Conservation (phyloP, 2,329 filamentous ascomycete genomes). For the Fusarium caatingaense region DNA sequence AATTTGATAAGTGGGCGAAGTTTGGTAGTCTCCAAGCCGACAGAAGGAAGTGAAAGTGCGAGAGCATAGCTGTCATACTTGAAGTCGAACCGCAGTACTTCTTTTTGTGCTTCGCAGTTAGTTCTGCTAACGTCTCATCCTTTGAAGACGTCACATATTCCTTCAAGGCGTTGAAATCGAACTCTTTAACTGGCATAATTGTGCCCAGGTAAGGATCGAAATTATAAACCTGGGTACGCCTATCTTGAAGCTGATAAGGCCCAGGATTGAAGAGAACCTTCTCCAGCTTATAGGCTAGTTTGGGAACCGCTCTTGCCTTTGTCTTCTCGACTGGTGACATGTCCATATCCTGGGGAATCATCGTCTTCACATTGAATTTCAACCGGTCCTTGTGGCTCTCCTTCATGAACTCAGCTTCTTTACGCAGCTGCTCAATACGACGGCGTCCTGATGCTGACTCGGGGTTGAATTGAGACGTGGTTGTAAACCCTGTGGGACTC, state of each 20-base stretch:
- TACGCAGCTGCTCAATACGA: background rate
- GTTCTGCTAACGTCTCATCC: constrained; percentile 75
- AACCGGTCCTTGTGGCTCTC: background rate
- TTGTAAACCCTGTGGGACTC: background rate
- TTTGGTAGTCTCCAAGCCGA: constrained; percentile 85
- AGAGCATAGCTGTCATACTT: constrained; percentile 89
- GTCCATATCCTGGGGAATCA: constrained; percentile 43
- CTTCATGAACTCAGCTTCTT: background rate
- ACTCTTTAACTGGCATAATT: constrained; percentile 93
- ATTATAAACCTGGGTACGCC: constrained; percentile 88
- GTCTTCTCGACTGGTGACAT: constrained; percentile 50
- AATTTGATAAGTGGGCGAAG: constrained; percentile 71
- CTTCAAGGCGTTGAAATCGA: constrained; percentile 88
- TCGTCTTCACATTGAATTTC: constrained; percentile 44
- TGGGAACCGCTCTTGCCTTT: constrained; percentile 61
- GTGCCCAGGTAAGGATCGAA: constrained; percentile 94
- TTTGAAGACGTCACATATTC: constrained; percentile 92
- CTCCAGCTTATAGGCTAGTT: constrained; percentile 79
- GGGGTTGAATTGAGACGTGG: background rate
- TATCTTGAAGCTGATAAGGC: constrained; percentile 91
- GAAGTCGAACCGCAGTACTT: constrained; percentile 96
- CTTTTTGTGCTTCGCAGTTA: constrained; percentile 74
- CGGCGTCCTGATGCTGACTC: background rate
- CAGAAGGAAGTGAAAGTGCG: constrained; percentile 92
- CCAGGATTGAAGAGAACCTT: constrained; percentile 96